phyloP scores from a whole-genome alignment of 1,139 yeast genomes.

The Magnusiomyces fungicola region DNA sequence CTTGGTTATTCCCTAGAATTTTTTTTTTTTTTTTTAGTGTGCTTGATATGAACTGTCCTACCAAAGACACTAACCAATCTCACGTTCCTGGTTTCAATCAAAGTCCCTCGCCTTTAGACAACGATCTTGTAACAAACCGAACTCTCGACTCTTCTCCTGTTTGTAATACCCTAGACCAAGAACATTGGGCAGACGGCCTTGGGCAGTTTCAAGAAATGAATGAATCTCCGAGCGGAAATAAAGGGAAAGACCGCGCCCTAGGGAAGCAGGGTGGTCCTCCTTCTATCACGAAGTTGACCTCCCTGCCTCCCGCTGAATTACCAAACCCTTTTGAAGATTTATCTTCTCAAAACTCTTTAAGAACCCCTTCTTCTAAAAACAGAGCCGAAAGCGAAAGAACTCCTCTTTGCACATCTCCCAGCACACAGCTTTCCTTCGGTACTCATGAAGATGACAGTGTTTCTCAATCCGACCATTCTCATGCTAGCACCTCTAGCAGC shows the following conservation, averaged over 20 bases:
- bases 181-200: constrained; percentile 6
- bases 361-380: not conserved
- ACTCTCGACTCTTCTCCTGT: constrained; percentile 7
- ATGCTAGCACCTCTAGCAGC: not conserved
- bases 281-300: not conserved
- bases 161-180: not conserved
- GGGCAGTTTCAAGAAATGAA: constrained; percentile 11
- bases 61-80: constrained; percentile 27
- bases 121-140: constrained; percentile 20
- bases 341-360: not conserved
- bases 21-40: no score
- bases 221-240: not conserved
- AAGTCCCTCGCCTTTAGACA: constrained; percentile 20
- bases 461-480: not conserved
- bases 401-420: not conserved
- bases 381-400: not conserved
- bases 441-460: not conserved
- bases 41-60: constrained; percentile 27
- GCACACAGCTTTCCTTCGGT: not conserved
- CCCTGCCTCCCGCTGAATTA: not conserved
- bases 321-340: not conserved
- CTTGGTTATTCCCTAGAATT: no score
- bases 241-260: not conserved
- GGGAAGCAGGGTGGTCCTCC: not conserved
- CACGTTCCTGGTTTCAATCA: constrained; percentile 23